Evolutionary conservation across 306 rosid species (phyloP), one percentile per base, ranked within the genome.

Genomic region (Corylus heterophylla): DNA sequence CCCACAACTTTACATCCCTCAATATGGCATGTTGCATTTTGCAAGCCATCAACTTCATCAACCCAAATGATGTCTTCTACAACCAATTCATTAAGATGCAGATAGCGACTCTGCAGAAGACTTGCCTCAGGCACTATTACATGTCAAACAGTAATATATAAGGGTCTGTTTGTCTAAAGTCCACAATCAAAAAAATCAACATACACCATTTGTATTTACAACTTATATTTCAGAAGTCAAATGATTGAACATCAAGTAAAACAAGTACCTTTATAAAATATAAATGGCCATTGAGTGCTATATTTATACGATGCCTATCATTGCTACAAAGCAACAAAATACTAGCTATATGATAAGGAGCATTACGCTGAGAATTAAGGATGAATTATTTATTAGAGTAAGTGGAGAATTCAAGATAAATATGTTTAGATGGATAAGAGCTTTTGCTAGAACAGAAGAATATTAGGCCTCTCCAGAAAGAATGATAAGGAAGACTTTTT

Each of bases 1-100:
- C 98, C 99, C n/a, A 93, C 74, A 74, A 96, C 90, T 88, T 91
- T 93, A 82, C 86, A 89, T 59, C 77, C 90, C 85, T 93, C 98
- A 70, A 93, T 78, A 59, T 86, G 92, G 74, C 86, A 74, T 59
- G 90, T 90, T 17, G 96, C 97, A 83, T 82, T 86, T 12, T 44
- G 79, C 83, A 96, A 86, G 74, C 86, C 82, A 72, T 88, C 90
- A 76, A 72, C 89, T 49, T 88, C 90, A 82, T 96, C 97, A 79
- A 96, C 93, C 98, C 98, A 96, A 74, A 87, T 73, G 73, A 93
- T 82, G 58, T 85, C 89, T 79, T 83, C 92, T 22, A 81, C 80
- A 63, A 63, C 76, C 73, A 96, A 84, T 75, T 93, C 96, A 55
- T 88, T 85, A 55, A 91, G 91, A 89, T 74, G 70, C 91, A 96